Evolutionary conservation across 116 monocot genomes (phyloP), one percentile per base, ranked within the genome.

Genomic region (Trichopus zeylanicus): DNA sequence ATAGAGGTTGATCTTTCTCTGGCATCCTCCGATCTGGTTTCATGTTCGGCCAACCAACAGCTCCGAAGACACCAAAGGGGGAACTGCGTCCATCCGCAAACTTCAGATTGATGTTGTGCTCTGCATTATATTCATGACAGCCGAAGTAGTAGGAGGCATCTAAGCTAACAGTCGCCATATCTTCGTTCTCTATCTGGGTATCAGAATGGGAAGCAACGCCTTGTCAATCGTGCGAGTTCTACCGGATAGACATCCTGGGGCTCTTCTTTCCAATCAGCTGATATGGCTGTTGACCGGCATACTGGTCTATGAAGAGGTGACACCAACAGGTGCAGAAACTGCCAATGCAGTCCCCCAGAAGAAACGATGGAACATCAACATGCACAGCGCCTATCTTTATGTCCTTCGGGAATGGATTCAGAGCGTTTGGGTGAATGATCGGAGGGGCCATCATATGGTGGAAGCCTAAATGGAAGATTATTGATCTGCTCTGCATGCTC

Each of bases 231-330:
- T 86, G 81, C 51, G 86, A 81, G 12, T 86, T 86, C 30, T 81
- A 75, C 65, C 63, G 86, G 22, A 78, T 86, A 16, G 86, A 86
- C 68, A 86, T 86, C 54, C 81, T 32, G 86, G 86, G 5, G 73
- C 86, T 15, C 24, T 86, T 37, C 81, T 86, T 33, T 86, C 86
- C 20, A 86, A 81, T 35, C 86, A 86, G 48, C 71, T 86, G 23
- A 86, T 86, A 49, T 86, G 86, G 86, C 72, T 86, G 13, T 55
- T 86, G 65, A 74, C 77, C 18, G 86, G 86, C 38, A 86, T 86
- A 33, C 62, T 86, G 21, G 78, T 86, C 21, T 86, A 78, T 53
- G 71, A 86, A 29, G 46, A 48, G 6, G 60, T 65, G n/a, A n/a
- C n/a, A 33, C 29, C 53, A 16, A 29, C 0, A 15, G 29, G 15